These are phyloP conservation scores for Ramaria rubella DNA, from an alignment of 768 basidiomycete species.

Conservation along the genomic window DNA sequence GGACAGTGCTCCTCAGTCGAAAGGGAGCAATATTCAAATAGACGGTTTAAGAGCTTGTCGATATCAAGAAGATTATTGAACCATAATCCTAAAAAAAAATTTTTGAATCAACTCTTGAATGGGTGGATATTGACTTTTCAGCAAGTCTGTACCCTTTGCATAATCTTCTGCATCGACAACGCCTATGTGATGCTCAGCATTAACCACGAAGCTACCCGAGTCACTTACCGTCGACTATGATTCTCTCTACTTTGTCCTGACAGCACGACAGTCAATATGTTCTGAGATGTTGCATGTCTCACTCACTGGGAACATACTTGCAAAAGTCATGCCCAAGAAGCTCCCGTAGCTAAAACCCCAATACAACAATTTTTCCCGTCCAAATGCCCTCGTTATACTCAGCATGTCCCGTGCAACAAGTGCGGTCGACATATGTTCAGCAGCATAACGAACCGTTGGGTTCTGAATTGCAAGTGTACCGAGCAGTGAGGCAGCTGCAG, in stretches of 20 bases:
- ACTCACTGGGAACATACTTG: slow-evolving; percentile 26
- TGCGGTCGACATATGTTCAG: slow-evolving; percentile 23
- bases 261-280: neutral
- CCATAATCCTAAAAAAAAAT: slow-evolving; percentile 11
- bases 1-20: slow-evolving; percentile 19
- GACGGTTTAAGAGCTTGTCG: slow-evolving; percentile 15
- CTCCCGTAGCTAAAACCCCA: slow-evolving; percentile 21
- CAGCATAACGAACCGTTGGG: slow-evolving; percentile 9
- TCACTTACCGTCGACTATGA: slow-evolving; percentile 26
- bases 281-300: neutral
- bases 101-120: too few relatives aligned
- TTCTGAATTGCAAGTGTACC: slow-evolving; percentile 5
- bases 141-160: neutral
- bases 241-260: slow-evolving; percentile 27
- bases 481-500: neutral
- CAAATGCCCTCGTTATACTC: slow-evolving; percentile 21
- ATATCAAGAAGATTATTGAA: slow-evolving; percentile 20
- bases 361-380: slow-evolving; percentile 25
- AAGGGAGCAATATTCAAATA: slow-evolving; percentile 17
- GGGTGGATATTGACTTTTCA: too few relatives aligned
- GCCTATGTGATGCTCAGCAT: neutral
- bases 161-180: neutral
- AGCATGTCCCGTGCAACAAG: slow-evolving; percentile 28
- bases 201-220: neutral
- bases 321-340: slow-evolving; percentile 15